Conservation (phyloP, 441 rosid species). For the Adansonia grandidieri region DNA sequence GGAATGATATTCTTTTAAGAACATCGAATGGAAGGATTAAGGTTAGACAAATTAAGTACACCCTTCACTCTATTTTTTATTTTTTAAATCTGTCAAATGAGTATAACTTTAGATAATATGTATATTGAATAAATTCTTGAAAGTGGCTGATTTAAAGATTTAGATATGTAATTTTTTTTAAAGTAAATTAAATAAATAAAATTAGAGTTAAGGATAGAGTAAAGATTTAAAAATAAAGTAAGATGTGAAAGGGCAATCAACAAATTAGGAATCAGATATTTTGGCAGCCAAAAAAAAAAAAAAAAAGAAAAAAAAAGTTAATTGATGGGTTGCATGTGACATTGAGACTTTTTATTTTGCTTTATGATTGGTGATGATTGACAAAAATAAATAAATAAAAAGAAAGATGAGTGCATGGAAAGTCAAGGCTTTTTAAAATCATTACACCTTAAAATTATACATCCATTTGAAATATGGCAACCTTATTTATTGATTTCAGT, state of each 20-base stretch:
- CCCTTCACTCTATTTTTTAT: too few species aligned
- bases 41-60: too few species aligned
- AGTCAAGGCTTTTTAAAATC: conserved; percentile 25
- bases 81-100: too few species aligned
- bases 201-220: too few species aligned
- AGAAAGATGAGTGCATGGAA: conserved; percentile 15
- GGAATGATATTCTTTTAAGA: too few species aligned
- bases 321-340: conserved; percentile 38
- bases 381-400: not conserved
- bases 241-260: not conserved
- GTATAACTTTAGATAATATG: too few species aligned
- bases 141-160: too few species aligned
- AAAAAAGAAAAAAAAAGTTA: not conserved
- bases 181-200: too few species aligned
- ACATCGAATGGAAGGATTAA: too few species aligned
- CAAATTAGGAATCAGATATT: not conserved
- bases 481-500: not conserved
- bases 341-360: conserved; percentile 6
- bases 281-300: not conserved
- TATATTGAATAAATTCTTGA: too few species aligned
- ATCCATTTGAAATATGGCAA: not conserved
- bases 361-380: conserved; percentile 31
- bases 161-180: too few species aligned
- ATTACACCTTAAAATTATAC: conserved; percentile 8
- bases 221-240: not conserved